Evolutionary conservation across 306 rosid species (phyloP), one percentile per base, ranked within the genome.

Genomic region (Vigna angularis): DNA sequence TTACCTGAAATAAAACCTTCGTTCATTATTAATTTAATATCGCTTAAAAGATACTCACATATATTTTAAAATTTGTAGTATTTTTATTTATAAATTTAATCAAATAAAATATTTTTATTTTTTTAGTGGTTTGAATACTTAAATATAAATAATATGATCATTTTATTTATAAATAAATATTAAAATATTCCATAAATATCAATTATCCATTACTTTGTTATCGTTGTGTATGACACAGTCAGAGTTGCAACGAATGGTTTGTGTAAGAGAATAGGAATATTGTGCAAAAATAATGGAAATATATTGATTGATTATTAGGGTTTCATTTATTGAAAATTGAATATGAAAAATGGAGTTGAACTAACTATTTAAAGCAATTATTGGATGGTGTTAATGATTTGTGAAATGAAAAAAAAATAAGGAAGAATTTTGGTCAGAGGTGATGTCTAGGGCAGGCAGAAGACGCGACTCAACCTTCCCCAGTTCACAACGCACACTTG

Each of bases 401-500:
- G 9, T 45, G 48, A 6, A 57, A 48, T 32, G 72, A 38, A 58
- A 55, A 14, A 20, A 53, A 24, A 4, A 9, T 18, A 7, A 2
- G 9, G 51, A 59, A 34, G 74, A 32, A 20, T 61, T 59, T 22
- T 26, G 67, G 67, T 69, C 4, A 70, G 20, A 30, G 87, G 87
- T 48, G 51, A 0, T 49, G 47, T 38, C 75, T 53, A 66, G 79
- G 70, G 82, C 51, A 72, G 85, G 82, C 58, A 42, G 9, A 52
- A 76, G 51, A 45, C 0, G 50, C 9, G 38, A 50, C 47, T 4
- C 10, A 53, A 77, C 86, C 82, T 77, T 57, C 86, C 71, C 82
- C 66, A 48, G 75, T 56, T 71, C 7, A 22, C 17, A 59, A 12
- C 53, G 12, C n/a, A 53, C 2, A n/a, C 22, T 0, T 20, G 65